Conservation (phyloP, 345 rosid species). For the Salix exigua region DNA sequence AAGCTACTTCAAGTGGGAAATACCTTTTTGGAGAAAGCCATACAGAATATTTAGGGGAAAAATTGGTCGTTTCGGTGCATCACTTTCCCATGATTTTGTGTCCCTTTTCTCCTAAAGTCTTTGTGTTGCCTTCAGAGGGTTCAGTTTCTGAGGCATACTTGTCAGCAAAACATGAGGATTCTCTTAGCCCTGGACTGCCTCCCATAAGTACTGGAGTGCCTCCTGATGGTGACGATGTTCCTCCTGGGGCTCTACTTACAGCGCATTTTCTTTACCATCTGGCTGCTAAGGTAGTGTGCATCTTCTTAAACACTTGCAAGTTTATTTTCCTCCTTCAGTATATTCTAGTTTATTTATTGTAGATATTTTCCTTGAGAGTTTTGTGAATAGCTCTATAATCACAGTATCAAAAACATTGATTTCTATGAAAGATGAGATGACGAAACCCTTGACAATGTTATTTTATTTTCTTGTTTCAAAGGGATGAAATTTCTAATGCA, state of each 20-base stretch:
- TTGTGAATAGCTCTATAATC: neutral
- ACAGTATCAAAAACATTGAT: neutral
- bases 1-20: slow-evolving; percentile 38
- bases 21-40: slow-evolving; percentile 26
- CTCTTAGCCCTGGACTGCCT: slow-evolving; percentile 84
- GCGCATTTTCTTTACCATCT: slow-evolving; percentile 92
- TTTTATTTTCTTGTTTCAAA: too few relatives aligned
- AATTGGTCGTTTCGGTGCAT: slow-evolving; percentile 62
- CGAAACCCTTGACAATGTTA: neutral
- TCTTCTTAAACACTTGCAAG: slow-evolving; percentile 1
- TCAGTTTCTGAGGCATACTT: slow-evolving; percentile 80
- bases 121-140: slow-evolving; percentile 94
- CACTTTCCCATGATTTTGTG: slow-evolving; percentile 87
- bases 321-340: neutral
- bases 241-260: slow-evolving; percentile 80
- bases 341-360: neutral
- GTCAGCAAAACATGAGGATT: slow-evolving; percentile 65
- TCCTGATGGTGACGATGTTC: slow-evolving; percentile 70
- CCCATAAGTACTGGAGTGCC: slow-evolving; percentile 58
- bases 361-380: slow-evolving; percentile 1
- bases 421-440: neutral
- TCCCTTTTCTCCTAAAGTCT: slow-evolving; percentile 79
- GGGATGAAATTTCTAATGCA: neutral
- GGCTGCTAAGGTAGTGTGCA: slow-evolving; percentile 62
- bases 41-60: slow-evolving; percentile 36